Percentiles rank a stretch among this genome's conserved stretches.
These are phyloP conservation scores for Alternaria alternata DNA, from an alignment of 2,329 filamentous ascomycete species.

Conservation along the genomic window DNA sequence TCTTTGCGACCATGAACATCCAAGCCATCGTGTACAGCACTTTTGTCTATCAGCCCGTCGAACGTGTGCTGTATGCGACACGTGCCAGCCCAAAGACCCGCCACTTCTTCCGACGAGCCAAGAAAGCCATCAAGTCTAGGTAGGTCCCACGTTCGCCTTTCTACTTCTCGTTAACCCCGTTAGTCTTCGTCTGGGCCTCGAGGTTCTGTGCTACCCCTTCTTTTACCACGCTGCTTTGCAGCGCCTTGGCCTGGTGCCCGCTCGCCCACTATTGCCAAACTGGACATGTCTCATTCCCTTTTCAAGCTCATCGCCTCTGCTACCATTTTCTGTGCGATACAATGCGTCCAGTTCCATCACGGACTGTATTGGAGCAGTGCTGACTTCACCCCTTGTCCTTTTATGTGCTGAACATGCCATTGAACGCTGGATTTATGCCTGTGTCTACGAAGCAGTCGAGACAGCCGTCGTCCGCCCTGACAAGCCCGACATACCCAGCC, in stretches of 20 bases:
- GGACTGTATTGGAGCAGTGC: constrained; percentile 22
- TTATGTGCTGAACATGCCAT: constrained; percentile 36
- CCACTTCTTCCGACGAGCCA: constrained; percentile 33
- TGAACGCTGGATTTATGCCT: constrained; percentile 38
- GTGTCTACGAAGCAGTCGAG: constrained; percentile 42
- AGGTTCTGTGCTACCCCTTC: constrained; percentile 44
- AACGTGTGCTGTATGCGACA: constrained; percentile 36
- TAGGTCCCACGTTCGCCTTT: constrained; percentile 16
- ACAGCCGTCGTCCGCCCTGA: constrained; percentile 38
- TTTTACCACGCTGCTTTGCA: constrained; percentile 43
- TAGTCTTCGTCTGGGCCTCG: constrained; percentile 41
- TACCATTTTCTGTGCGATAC: constrained; percentile 30
- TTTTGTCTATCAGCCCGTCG: constrained; percentile 36
- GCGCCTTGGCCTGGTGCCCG: constrained; percentile 40
- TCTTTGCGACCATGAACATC: constrained; percentile 31
- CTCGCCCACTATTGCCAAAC: constrained; percentile 37
- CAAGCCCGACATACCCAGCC: constrained; percentile 39
- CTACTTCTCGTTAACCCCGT: constrained; percentile 12
- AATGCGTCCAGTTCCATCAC: constrained; percentile 23
- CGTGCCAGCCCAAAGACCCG: constrained; percentile 31
- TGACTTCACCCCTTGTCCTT: constrained; percentile 41
- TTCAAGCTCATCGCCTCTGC: constrained; percentile 37
- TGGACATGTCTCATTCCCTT: constrained; percentile 42
- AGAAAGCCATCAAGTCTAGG: constrained; percentile 28
- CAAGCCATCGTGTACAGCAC: constrained; percentile 31